A percentile compares a stretch with the other conserved stretches of the same genome.
phyloP scores from a whole-genome alignment of 225 moss, liverwort and hornwort genomes.

The Pseudoscleropodium purum region DNA sequence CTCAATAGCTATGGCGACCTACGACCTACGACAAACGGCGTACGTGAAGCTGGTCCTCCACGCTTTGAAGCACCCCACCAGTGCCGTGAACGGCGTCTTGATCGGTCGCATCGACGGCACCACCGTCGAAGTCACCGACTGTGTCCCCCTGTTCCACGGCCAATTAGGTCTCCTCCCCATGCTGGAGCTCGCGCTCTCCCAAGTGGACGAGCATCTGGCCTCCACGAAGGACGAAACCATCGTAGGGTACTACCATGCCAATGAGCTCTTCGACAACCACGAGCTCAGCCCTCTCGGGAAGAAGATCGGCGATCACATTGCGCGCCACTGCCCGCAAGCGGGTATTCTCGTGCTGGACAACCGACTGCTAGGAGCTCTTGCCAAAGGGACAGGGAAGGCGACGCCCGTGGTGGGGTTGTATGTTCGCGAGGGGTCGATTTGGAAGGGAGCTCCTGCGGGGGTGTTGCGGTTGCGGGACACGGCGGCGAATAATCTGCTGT shows the following conservation, averaged over 20 bases:
- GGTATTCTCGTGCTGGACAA: constrained; percentile 75
- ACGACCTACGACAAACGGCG: constrained; percentile 69
- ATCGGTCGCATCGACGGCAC: constrained; percentile 44
- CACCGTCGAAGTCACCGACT: constrained; percentile 55
- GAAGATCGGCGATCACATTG: constrained; percentile 85
- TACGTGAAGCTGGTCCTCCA: constrained; percentile 93
- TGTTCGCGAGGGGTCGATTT: constrained; percentile 53
- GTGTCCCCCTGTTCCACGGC: constrained; percentile 71
- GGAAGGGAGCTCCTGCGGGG: constrained; percentile 33
- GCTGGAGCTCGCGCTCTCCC: constrained; percentile 87
- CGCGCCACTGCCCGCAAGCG: constrained; percentile 58
- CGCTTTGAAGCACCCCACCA: constrained; percentile 66
- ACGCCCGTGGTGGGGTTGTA: constrained; percentile 61
- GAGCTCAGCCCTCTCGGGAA: constrained; percentile 62
- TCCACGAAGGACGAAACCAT: constrained; percentile 46
- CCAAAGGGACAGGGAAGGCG: constrained; percentile 28
- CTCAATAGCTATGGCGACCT: constrained; percentile 26
- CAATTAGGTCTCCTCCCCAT: constrained; percentile 82
- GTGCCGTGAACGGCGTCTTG: constrained; percentile 76
- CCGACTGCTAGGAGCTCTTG: constrained; percentile 46
- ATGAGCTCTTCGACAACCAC: constrained; percentile 73
- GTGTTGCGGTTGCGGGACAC: constrained; percentile 51
- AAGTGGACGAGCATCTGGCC: constrained; percentile 72
- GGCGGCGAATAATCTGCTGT: constrained; percentile 58
- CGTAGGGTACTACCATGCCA: constrained; percentile 93